These are phyloP conservation scores for Saccharomycopsis capsularis DNA, from an alignment of 805 yeast genomes.

Conservation along the genomic window DNA sequence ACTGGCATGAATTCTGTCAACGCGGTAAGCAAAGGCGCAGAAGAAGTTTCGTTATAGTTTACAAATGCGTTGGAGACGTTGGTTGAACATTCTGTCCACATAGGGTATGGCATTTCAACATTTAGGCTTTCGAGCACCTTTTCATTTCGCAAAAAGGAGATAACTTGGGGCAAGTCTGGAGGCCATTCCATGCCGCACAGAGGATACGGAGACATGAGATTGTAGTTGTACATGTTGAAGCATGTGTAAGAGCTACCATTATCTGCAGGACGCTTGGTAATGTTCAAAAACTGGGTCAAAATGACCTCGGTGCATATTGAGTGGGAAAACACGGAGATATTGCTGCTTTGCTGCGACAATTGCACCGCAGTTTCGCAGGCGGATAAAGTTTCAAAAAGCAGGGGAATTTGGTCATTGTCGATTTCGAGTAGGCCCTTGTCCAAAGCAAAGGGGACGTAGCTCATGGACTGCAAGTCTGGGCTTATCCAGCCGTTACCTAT, in stretches of 20 bases:
- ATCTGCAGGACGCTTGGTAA: not conserved
- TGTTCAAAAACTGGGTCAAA: slow-evolving; percentile 1
- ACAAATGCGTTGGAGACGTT: slow-evolving; percentile 28
- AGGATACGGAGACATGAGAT: slow-evolving; percentile 55
- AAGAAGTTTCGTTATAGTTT: slow-evolving; percentile 48
- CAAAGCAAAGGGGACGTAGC: slow-evolving; percentile 55
- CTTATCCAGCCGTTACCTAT: slow-evolving; percentile 80
- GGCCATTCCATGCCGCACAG: slow-evolving; percentile 85
- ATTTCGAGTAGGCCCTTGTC: slow-evolving; percentile 39
- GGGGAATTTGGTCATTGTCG: not conserved
- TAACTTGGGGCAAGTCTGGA: slow-evolving; percentile 55
- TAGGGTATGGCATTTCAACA: slow-evolving; percentile 40
- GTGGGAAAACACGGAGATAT: not conserved
- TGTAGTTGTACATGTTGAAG: slow-evolving; percentile 58
- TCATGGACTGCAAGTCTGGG: slow-evolving; percentile 61
- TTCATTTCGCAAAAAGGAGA: slow-evolving; percentile 44
- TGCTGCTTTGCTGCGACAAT: not conserved
- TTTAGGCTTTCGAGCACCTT: slow-evolving; percentile 50
- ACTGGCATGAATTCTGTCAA: slow-evolving; percentile 56
- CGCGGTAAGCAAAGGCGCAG: slow-evolving; percentile 58
- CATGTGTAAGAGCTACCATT: slow-evolving; percentile 3
- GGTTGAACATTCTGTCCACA: slow-evolving; percentile 1
- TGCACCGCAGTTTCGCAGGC: not conserved
- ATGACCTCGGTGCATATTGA: slow-evolving; percentile 2
- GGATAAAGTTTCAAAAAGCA: not conserved